Percentiles rank a stretch among this genome's conserved stretches.
These are phyloP conservation scores for Solanum bulbocastanum DNA, from an alignment of 257 asterid genomes.

Conservation along the genomic window DNA sequence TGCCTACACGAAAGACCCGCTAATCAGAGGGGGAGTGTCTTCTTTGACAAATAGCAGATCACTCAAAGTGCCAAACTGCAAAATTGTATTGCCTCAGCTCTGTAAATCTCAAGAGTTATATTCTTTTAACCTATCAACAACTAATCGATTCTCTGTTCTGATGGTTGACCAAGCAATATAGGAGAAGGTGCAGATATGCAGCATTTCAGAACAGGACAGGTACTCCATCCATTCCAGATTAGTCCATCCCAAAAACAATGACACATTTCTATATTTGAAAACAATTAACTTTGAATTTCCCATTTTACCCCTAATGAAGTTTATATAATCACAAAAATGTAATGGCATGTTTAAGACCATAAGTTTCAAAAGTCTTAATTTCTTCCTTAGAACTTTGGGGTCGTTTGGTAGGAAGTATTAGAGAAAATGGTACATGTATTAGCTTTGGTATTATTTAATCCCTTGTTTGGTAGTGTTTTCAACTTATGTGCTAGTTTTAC, in stretches of 20 bases:
- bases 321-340: background rate
- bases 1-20: background rate
- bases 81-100: background rate
- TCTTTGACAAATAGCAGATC: background rate
- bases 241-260: background rate
- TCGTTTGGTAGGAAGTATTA: background rate
- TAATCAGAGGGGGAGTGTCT: background rate
- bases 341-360: background rate
- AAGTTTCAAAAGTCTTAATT: background rate
- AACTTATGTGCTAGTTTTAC: background rate
- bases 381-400: background rate
- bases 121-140: background rate
- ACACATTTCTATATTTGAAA: background rate
- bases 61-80: background rate
- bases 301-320: background rate
- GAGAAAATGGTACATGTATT: background rate
- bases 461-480: background rate
- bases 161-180: background rate
- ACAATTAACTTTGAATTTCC: background rate
- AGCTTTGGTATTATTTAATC: background rate
- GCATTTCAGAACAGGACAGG: background rate
- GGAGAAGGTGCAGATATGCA: background rate
- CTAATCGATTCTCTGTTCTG: background rate
- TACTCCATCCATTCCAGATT: background rate
- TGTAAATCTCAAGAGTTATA: background rate